phyloP scores from a whole-genome alignment of 768 basidiomycete species.

The Rhizopogon roseolus region DNA sequence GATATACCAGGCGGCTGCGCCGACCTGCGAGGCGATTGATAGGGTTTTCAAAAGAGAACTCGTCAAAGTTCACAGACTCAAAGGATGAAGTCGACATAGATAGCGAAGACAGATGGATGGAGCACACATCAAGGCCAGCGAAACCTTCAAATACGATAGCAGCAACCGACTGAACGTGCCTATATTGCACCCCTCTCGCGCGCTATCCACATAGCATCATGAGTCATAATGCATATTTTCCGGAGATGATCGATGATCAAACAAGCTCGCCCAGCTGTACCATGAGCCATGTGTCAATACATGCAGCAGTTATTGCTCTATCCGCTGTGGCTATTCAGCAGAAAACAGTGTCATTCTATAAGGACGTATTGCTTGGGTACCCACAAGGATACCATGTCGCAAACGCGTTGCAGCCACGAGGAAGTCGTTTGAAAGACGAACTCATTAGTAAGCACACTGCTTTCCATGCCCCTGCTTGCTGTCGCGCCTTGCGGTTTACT shows the following conservation, averaged over 20 bases:
- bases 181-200: neutral
- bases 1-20: slow-evolving; percentile 37
- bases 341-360: neutral
- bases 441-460: slow-evolving; percentile 10
- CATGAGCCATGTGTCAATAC: neutral
- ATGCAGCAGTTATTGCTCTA: neutral
- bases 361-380: too few relatives aligned
- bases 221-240: neutral
- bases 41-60: slow-evolving; percentile 36
- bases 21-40: slow-evolving; percentile 31
- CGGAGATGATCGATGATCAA: neutral
- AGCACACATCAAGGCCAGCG: neutral
- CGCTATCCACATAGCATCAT: neutral
- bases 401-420: neutral
- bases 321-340: neutral
- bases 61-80: slow-evolving; percentile 15
- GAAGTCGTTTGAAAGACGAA: slow-evolving; percentile 18
- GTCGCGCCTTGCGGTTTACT: slow-evolving; percentile 7
- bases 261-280: neutral
- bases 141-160: neutral
- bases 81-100: slow-evolving; percentile 4
- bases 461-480: slow-evolving; percentile 21
- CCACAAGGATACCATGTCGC: neutral
- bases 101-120: neutral
- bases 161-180: neutral